These are phyloP conservation scores for Calonectria hongkongensis DNA, from an alignment of 2,329 filamentous ascomycete genomes.

Conservation along the genomic window DNA sequence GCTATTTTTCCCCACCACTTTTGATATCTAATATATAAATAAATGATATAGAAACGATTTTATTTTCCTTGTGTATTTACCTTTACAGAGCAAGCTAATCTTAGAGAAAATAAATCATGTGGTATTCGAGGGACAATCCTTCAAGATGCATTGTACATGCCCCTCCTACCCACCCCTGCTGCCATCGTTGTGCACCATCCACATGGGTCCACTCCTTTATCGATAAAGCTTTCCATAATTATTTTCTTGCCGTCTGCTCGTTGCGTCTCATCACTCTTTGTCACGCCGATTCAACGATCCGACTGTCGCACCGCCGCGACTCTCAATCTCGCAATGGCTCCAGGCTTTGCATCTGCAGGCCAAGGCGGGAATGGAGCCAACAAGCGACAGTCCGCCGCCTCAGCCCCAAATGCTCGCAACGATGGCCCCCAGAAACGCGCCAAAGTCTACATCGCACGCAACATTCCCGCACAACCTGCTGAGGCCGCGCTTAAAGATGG, in stretches of 20 bases:
- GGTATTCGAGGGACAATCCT: too few relatives aligned
- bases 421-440: conserved; percentile 64
- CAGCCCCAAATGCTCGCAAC: conserved; percentile 49
- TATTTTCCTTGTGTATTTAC: too few relatives aligned
- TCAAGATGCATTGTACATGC: neutral
- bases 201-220: conserved; percentile 41
- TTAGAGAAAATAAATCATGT: too few relatives aligned
- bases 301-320: conserved; percentile 25
- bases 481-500: conserved; percentile 78
- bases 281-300: conserved; percentile 30
- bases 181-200: conserved; percentile 3
- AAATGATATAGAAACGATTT: too few relatives aligned
- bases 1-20: too few relatives aligned
- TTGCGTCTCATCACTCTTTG: conserved; percentile 16
- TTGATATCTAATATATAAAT: too few relatives aligned
- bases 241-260: conserved; percentile 24
- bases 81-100: too few relatives aligned
- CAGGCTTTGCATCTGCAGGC: conserved; percentile 51
- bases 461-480: conserved; percentile 70
- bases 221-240: conserved; percentile 55
- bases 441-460: conserved; percentile 68
- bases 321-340: conserved; percentile 53
- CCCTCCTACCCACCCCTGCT: conserved; percentile 19
- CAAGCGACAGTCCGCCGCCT: conserved; percentile 53
- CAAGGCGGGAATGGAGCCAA: conserved; percentile 50